phyloP scores from a whole-genome alignment of 805 yeast species.

The Hanseniaspora lindneri region DNA sequence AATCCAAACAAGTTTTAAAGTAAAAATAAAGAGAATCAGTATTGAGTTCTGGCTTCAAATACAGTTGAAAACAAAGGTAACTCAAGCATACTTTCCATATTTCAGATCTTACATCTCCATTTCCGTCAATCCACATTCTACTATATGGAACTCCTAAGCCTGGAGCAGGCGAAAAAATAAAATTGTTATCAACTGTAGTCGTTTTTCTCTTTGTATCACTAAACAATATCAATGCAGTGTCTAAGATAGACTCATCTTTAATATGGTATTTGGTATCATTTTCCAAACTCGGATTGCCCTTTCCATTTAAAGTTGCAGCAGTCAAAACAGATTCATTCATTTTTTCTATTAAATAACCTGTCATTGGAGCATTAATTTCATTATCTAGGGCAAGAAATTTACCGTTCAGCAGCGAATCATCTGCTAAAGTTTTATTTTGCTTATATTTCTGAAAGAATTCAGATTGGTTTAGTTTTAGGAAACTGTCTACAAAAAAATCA shows the following conservation, averaged over 20 bases:
- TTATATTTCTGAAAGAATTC: slow-evolving; percentile 4
- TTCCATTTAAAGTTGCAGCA: neutral
- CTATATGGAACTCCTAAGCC: slow-evolving; percentile 55
- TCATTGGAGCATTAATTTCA: neutral
- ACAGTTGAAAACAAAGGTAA: slow-evolving; percentile 35
- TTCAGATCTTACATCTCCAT: slow-evolving; percentile 44
- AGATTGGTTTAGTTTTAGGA: neutral
- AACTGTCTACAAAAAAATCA: slow-evolving; percentile 5
- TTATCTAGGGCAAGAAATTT: slow-evolving; percentile 1
- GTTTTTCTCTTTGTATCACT: slow-evolving; percentile 34
- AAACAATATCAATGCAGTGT: slow-evolving; percentile 24
- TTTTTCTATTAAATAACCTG: neutral
- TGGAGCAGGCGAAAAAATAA: slow-evolving; percentile 29
- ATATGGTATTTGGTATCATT: slow-evolving; percentile 4
- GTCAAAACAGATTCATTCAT: neutral
- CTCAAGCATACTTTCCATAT: slow-evolving; percentile 52
- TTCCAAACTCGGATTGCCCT: slow-evolving; percentile 1
- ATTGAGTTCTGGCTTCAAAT: slow-evolving; percentile 47
- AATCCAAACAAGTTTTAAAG: slow-evolving; percentile 28
- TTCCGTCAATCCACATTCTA: slow-evolving; percentile 57
- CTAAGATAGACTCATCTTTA: slow-evolving; percentile 4
- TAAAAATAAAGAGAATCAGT: slow-evolving; percentile 19
- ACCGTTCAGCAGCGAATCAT: neutral
- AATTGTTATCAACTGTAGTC: slow-evolving; percentile 38
- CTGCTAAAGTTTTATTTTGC: neutral